phyloP scores from a whole-genome alignment of 139 green algal genomes.

The Micromonas pusilla region DNA sequence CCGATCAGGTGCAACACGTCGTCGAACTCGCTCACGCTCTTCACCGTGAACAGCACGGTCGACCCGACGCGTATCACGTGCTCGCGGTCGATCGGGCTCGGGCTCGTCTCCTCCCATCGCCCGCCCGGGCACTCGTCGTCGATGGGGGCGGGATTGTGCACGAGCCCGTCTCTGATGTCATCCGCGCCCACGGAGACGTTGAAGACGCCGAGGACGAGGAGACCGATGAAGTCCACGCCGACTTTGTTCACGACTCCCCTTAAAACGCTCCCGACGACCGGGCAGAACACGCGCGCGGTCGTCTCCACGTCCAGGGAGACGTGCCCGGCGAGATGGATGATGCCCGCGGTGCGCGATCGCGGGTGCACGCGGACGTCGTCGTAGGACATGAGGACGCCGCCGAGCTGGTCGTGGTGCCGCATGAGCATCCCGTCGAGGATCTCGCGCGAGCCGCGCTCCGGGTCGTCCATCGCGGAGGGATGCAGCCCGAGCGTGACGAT shows the following conservation, averaged over 20 bases:
- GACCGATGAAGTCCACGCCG: constrained; percentile 53
- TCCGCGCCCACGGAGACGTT: constrained; percentile 49
- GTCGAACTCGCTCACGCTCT: constrained; percentile 1
- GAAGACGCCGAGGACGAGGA: constrained; percentile 60
- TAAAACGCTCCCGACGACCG: constrained; percentile 14
- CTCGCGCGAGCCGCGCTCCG: not conserved
- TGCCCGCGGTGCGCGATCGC: not conserved
- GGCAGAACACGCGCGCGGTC: not conserved
- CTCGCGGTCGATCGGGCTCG: not conserved
- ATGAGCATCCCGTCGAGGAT: constrained; percentile 14
- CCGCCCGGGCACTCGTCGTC: not conserved
- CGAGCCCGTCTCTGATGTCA: constrained; percentile 42
- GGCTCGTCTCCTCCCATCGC: not conserved
- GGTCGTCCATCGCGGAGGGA: not conserved
- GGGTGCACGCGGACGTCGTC: not conserved
- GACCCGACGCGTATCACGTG: not conserved
- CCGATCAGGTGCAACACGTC: not conserved
- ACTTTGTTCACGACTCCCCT: constrained; percentile 56
- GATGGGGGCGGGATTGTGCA: not conserved
- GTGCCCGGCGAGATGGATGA: not conserved
- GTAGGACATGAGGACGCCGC: constrained; percentile 29
- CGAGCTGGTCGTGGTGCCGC: not conserved
- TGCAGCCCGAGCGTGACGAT: constrained; percentile 2
- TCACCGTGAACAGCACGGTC: not conserved
- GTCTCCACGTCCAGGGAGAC: not conserved